Evolutionary conservation across 2,329 filamentous ascomycete species (phyloP), one percentile per base, ranked within the genome.

Genomic region (Aspergillus niger): DNA sequence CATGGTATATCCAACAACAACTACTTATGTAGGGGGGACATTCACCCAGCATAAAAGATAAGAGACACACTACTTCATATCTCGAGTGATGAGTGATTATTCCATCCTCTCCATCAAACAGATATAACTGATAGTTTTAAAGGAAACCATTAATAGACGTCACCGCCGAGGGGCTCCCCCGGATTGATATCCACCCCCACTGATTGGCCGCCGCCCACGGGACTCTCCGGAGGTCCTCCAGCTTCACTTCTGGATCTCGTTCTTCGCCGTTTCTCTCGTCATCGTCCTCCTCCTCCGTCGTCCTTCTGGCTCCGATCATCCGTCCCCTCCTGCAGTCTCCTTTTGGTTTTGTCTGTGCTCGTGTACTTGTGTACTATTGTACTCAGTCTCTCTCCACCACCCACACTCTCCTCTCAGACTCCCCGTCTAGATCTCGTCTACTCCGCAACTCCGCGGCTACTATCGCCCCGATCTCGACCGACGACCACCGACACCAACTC

Each of bases 141-240:
- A 20, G 36, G 39, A 41, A 26, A 7, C 6, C 4, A 26, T 26
- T 20, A 43, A 43, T 43, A 43, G 63, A 67, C 65, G 63, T 65
- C 61, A 65, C 65, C 43, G 39, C 44, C 51, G 51, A 57, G 50
- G 52, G 15, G 24, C 39, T 41, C 10, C 26, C 52, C 20, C 41
- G 52, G 52, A 55, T 55, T 36, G 63, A 63, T 64, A 64, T 67
- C 60, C 49, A 41, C 51, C 47, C 32, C 10, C 24, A 36, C 43
- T 67, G 65, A 67, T 67, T 67, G 65, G 65, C 49, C 41, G 43
- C 48, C 39, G 36, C 39, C 60, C 50, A 60, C 64, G 65, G 65
- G 62, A 62, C 39, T 55, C 63, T 32, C 60, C 64, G 65, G 65
- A 61, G 59, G 50, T 55, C 26, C 15, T 61, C 48, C 7, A 38